Evolutionary conservation across 2,329 filamentous ascomycete genomes (phyloP), one percentile per base, ranked within the genome.

Genomic region (Penicillium sp.): DNA sequence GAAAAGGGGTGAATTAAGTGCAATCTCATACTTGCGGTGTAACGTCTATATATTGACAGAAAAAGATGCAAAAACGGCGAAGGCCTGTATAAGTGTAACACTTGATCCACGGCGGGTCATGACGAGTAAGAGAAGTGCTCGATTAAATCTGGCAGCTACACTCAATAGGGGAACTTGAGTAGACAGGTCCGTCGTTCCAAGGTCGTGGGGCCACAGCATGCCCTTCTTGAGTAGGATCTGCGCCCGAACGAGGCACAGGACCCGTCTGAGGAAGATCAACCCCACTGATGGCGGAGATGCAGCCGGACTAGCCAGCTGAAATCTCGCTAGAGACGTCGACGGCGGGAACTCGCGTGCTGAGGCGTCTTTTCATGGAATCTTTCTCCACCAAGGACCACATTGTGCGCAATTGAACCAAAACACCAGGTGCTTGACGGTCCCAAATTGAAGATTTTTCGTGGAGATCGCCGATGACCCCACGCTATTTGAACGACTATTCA

Each of bases 401-500:
- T 50, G 54, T 33, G 43, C 34, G 41, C 42, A 39, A 13, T 51
- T 13, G 13, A 48, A 16, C 26, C 49, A 23, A 21, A 49, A 15
- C 34, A 45, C 31, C 13, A 16, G 38, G 12, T 16, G 24, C 21
- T 16, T 26, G 33, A 45, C 31, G 21, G 9, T 10, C 48, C 18
- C 33, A 16, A n/a, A 31, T 42, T 36, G 21, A 44, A 44, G 38
- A 24, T 29, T 26, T 23, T 21, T 31, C 28, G 21, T 23, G 13
- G 24, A 42, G 57, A 61, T 58, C 55, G 51, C 42, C 46, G 29
- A 12, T 31, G 39, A 39, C 52, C 41, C 18, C 41, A 45, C 54
- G 41, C 59, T 61, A 61, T 58, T 58, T 49, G 53, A 26, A n/a
- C 51, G 23, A 59, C 59, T 61, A 61, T 56, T 53, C 47, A 45